Conservation (phyloP, 768 basidiomycete species). For the Leccinum fibrillosum region DNA sequence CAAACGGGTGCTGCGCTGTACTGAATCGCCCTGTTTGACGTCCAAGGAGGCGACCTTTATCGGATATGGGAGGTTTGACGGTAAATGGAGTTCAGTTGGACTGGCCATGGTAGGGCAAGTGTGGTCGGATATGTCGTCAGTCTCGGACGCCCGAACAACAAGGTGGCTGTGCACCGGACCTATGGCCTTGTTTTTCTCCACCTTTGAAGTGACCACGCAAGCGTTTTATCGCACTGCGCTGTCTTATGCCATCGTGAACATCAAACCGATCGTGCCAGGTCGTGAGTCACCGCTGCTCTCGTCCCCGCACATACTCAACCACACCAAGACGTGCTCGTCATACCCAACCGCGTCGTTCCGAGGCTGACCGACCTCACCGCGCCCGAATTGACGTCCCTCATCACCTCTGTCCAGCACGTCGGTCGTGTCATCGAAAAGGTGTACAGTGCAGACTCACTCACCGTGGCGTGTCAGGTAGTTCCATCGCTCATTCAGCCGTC, state of each 20-base stretch:
- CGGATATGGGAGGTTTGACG: conserved; percentile 79
- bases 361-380: conserved; percentile 54
- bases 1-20: conserved; percentile 73
- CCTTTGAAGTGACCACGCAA: conserved; percentile 75
- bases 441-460: conserved; percentile 80
- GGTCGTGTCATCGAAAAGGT: conserved; percentile 77
- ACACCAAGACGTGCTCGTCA: conserved; percentile 56
- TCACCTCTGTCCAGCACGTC: conserved; percentile 74
- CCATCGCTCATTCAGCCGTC: neutral
- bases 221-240: conserved; percentile 67
- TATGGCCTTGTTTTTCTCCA: conserved; percentile 59
- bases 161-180: conserved; percentile 20
- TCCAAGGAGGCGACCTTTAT: conserved; percentile 76
- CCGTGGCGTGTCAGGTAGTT: conserved; percentile 83
- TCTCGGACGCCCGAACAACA: neutral
- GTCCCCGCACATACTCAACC: neutral
- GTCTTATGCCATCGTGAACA: conserved; percentile 87
- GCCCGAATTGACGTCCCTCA: conserved; percentile 77
- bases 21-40: conserved; percentile 37
- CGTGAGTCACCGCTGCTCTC: conserved; percentile 55
- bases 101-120: conserved; percentile 40
- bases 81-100: conserved; percentile 74
- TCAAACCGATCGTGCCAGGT: conserved; percentile 91
- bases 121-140: conserved; percentile 10
- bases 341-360: conserved; percentile 53